phyloP scores from a whole-genome alignment of 2,329 filamentous ascomycete species.

The Plectosphaerella plurivora region DNA sequence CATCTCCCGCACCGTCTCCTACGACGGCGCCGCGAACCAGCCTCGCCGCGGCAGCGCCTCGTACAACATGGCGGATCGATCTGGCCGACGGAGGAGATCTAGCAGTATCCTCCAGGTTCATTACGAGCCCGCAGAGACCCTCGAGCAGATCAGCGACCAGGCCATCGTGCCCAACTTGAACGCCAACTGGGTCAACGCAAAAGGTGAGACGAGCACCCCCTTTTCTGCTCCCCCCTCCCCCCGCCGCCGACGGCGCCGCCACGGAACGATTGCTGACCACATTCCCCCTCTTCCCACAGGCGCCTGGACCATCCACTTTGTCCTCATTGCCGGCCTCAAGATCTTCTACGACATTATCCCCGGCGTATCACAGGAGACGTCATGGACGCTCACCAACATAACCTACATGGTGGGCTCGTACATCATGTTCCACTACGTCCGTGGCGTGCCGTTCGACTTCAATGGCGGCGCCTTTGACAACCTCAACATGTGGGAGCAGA shows the following conservation, averaged over 20 bases:
- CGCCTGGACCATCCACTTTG: slow-evolving; percentile 96
- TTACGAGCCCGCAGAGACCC: slow-evolving; percentile 91
- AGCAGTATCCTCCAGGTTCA: slow-evolving; percentile 92
- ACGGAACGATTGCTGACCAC: slow-evolving; percentile 7
- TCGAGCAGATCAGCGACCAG: slow-evolving; percentile 97
- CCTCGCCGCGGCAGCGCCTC: slow-evolving; percentile 57
- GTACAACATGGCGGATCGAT: slow-evolving; percentile 61
- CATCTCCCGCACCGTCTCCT: slow-evolving; percentile 84
- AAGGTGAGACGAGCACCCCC: slow-evolving; percentile 60
- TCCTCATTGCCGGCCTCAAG: slow-evolving; percentile 87
- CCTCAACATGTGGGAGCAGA: slow-evolving; percentile 99
- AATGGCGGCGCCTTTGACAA: slow-evolving; percentile 98
- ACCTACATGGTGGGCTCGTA: slow-evolving; percentile 99
- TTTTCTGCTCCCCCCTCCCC: not conserved
- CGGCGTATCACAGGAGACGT: slow-evolving; percentile 94
- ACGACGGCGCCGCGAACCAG: slow-evolving; percentile 75
- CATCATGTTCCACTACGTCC: slow-evolving; percentile 99
- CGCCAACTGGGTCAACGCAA: slow-evolving; percentile 98
- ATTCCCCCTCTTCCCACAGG: slow-evolving; percentile 45
- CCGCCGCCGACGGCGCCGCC: not conserved
- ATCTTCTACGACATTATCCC: slow-evolving; percentile 97
- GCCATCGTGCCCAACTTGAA: slow-evolving; percentile 92
- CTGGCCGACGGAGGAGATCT: slow-evolving; percentile 82
- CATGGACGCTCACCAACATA: slow-evolving; percentile 98
- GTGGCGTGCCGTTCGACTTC: slow-evolving; percentile 97